These are phyloP conservation scores for Aspergillus sclerotiicarbonarius DNA, from an alignment of 495 filamentous ascomycete species.

Conservation along the genomic window DNA sequence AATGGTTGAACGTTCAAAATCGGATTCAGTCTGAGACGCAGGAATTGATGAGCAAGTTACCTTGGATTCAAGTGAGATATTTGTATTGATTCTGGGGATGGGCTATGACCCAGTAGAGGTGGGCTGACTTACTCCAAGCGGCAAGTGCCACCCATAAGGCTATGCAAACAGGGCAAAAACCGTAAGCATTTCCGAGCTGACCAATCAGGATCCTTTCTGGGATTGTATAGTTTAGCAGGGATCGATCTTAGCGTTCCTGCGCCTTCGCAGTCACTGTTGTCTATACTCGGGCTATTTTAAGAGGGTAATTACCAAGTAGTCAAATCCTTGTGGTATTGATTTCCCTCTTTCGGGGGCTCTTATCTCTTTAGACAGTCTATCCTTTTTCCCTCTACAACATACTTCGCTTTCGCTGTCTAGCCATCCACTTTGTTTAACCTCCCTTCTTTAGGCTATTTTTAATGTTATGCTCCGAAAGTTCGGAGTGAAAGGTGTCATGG, in stretches of 20 bases:
- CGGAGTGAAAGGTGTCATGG: conserved; percentile 68
- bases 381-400: no score
- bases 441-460: conserved; percentile 65
- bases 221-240: no score
- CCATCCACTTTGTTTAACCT: not conserved
- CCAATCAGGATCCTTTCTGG: not conserved
- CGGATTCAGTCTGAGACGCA: not conserved
- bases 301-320: no score
- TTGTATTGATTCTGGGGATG: not conserved
- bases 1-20: no score
- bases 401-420: no score
- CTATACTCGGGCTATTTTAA: no score
- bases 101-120: not conserved
- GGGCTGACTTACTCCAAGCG: no score
- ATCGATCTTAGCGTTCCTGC: no score
- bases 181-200: not conserved
- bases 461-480: conserved; percentile 78
- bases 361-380: no score
- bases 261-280: no score
- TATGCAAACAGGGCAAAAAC: not conserved
- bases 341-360: no score
- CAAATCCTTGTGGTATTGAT: no score
- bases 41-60: not conserved
- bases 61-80: not conserved
- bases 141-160: not conserved